Evolutionary conservation across 257 asterid genomes (phyloP), one percentile per base, ranked within the genome.

Genomic region (Solanum pinnatisectum): DNA sequence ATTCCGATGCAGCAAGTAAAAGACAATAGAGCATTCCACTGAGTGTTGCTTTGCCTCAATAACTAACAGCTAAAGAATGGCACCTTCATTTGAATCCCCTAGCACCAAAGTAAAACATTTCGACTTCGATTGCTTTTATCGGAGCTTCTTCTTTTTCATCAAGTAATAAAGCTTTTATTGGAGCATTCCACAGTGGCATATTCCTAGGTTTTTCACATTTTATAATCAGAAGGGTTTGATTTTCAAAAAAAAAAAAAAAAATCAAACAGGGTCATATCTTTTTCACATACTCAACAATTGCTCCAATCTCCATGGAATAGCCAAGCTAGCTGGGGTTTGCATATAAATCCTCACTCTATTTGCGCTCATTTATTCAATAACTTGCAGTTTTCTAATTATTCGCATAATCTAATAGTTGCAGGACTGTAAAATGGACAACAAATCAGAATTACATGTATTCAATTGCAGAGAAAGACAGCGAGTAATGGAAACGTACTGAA

Each of bases 401-500:
- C 37, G 85, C 49, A 87, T 72, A 22, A n/a, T 40, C 44, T 56
- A 32, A 56, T 6, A 56, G n/a, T 59, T 59, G n/a, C 67, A 59
- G 12, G 27, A 42, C 65, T 25, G 68, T 81, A 46, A 15, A 87
- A 65, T 82, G 52, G 76, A 84, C 68, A 33, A 83, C 78, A 59
- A 16, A 76, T 39, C 52, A 27, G 84, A 83, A 33, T 36, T 13
- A 76, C 15, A 33, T 37, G 68, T 9, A 73, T 63, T 20, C 5
- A 40, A 39, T 60, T 16, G 65, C n/a, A 71, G 27, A n/a, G 10
- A 5, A 20, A 36, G 16, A 35, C 77, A 71, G 12, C 12, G 40
- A 73, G 44, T 73, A 35, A 74, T 1, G 32, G 32, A 73, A 77
- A 87, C 95, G 86, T 96, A 97, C 99, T 92, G 95, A 72, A 92